Base-by-base conservation (phyloP, 2,329 filamentous ascomycete genomes). In the Exophiala mesophila region DNA sequence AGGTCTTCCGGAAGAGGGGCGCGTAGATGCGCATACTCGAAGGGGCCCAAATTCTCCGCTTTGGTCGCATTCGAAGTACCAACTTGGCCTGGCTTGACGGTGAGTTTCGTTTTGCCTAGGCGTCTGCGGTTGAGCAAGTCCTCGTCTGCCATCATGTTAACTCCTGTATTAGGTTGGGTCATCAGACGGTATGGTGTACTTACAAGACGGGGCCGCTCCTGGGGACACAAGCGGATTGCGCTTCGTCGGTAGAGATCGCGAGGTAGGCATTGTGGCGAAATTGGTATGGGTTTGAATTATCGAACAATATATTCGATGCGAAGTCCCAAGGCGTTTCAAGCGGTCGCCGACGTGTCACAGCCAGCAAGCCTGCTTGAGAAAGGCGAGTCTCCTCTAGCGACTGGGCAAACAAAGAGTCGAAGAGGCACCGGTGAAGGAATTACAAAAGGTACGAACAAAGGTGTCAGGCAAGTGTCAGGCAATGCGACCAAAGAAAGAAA, bases 1-100 rank as follows among this genome's bases (percentile, higher is more conserved):
- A 97, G 82, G 52, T 92, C 88, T 66, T 89, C 92, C 36, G 92
- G 92, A 34, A 98, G 71, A 10, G 92, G 90, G 47, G 89, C 90
- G 59, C 90, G 85, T 36, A 98, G 75, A 63, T 98, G 92, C 53
- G 89, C 90, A 65, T 98, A 98, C 66, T 97, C 92, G 63, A 98
- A 95, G 34, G 83, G 80, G 38, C 87, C 88, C 47, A 92, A 72
- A 55, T 83, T 81, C 54, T 83, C 75, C 34, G 80, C 73, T 62
- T 87, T 86, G 43, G 81, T 78, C 51, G 87, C 82, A 63, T 81
- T 83, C 28, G 77, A 76, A 7, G 78, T 78, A 46, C 78, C 79
- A n/a, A 82, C 71, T 55, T 84, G 80, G 23, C 82, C 80, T 58
- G 88, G 81, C 69, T 88, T 92, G 39, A 89, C 81, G 7, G 83